phyloP scores from a whole-genome alignment of 2,329 filamentous ascomycete species.

The Didymella keratinophila region DNA sequence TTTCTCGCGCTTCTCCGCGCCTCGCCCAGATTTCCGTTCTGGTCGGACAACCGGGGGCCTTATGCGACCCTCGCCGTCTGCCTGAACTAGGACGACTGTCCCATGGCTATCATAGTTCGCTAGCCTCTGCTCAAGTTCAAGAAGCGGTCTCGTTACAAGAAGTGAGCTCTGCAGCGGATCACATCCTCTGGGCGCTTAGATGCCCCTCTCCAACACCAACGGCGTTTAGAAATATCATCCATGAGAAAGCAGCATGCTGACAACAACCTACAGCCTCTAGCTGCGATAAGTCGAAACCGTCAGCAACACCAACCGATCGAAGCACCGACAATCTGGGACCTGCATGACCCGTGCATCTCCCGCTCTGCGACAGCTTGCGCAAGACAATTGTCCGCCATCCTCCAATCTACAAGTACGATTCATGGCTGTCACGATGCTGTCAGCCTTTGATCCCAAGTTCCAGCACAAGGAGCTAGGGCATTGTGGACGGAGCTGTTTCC shows the following conservation, averaged over 20 bases:
- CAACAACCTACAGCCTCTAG: neutral
- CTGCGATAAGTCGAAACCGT: slow-evolving; percentile 1
- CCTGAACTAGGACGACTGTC: neutral
- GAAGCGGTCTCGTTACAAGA: neutral
- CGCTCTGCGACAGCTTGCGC: slow-evolving; percentile 6
- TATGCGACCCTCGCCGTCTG: neutral
- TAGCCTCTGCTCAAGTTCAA: neutral
- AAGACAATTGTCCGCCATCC: slow-evolving; percentile 12
- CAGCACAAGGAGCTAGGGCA: neutral
- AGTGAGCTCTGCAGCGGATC: neutral
- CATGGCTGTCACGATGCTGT: neutral
- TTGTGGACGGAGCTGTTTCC: slow-evolving; percentile 2
- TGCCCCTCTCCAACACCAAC: neutral
- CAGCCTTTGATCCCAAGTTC: neutral
- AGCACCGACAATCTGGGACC: slow-evolving; percentile 15
- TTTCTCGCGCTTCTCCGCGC: slow-evolving; percentile 10
- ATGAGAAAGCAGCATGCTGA: neutral
- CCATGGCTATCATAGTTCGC: neutral
- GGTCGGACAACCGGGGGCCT: neutral
- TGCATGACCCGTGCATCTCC: slow-evolving; percentile 19
- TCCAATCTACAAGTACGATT: slow-evolving; percentile 5
- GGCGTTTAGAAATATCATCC: neutral
- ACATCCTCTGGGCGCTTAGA: neutral
- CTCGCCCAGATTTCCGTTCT: slow-evolving; percentile 6
- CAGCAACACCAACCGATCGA: slow-evolving; percentile 15